Evolutionary conservation across 148 eudicot genomes (phyloP).

Genomic region (Mesembryanthemum crystallinum): DNA sequence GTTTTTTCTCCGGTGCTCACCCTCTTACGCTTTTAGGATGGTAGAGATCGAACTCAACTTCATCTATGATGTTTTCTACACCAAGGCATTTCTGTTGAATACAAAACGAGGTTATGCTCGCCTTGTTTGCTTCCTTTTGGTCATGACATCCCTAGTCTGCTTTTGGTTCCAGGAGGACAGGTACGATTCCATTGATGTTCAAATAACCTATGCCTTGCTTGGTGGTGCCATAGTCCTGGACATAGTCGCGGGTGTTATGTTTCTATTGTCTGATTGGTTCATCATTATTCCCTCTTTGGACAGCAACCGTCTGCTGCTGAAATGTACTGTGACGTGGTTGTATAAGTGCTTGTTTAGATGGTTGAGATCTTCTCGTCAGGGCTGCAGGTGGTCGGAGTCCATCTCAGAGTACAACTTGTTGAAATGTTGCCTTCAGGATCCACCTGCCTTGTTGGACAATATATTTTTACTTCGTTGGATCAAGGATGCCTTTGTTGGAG

Average conservation of each 20-base stretch:
- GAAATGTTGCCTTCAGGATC: not conserved
- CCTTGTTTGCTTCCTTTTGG: not conserved
- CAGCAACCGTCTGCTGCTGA: not conserved
- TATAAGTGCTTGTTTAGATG: not conserved
- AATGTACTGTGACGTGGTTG: not conserved
- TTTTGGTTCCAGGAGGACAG: constrained; percentile 8
- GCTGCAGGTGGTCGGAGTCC: constrained; percentile 25
- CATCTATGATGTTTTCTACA: constrained; percentile 35
- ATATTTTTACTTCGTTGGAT: not conserved
- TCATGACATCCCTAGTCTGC: not conserved
- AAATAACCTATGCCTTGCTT: constrained; percentile 29
- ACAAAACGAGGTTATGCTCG: not conserved
- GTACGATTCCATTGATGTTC: not conserved
- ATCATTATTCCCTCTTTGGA: not conserved
- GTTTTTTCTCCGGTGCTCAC: not conserved
- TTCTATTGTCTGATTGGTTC: constrained; percentile 30
- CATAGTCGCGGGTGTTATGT: not conserved
- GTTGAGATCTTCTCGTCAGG: not conserved
- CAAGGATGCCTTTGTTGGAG: not conserved
- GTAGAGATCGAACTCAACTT: constrained; percentile 36
- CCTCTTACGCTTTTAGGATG: constrained; percentile 17
- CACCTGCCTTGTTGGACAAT: not conserved
- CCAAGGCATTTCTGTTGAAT: constrained; percentile 23
- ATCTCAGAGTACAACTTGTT: constrained; percentile 22
- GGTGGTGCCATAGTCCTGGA: constrained; percentile 34